Percentiles rank a stretch among this genome's conserved stretches.
Conservation (phyloP, 2,329 filamentous ascomycete species). For the Fusarium equiseti region DNA sequence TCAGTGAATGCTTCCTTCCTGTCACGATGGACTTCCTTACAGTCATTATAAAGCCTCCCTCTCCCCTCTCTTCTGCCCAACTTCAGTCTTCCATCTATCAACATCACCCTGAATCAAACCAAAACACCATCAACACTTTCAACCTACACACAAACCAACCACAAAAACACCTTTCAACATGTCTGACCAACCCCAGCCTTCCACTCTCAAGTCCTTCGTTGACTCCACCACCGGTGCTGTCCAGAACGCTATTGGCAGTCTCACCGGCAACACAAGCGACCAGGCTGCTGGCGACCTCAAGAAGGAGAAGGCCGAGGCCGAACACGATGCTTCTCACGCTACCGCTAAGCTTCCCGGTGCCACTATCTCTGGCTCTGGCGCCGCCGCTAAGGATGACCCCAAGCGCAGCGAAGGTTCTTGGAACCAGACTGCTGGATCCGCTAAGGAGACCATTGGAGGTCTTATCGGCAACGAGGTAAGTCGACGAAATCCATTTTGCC, state of each 20-base stretch:
- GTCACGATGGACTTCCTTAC: slow-evolving; percentile 25
- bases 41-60: slow-evolving; percentile 37
- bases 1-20: slow-evolving; percentile 24
- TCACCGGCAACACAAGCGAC: slow-evolving; percentile 79
- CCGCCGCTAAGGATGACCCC: slow-evolving; percentile 76
- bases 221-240: slow-evolving; percentile 79
- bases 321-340: slow-evolving; percentile 81
- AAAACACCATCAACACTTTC: slow-evolving; percentile 15
- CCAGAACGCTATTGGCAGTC: slow-evolving; percentile 76
- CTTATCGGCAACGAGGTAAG: slow-evolving; percentile 78
- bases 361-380: slow-evolving; percentile 76
- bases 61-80: slow-evolving; percentile 47
- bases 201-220: slow-evolving; percentile 82
- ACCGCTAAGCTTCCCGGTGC: slow-evolving; percentile 79
- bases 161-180: slow-evolving; percentile 35
- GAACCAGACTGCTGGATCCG: slow-evolving; percentile 90
- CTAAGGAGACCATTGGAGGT: slow-evolving; percentile 84
- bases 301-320: slow-evolving; percentile 73
- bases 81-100: slow-evolving; percentile 1
- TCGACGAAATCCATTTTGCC: neutral
- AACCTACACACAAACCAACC: slow-evolving; percentile 10
- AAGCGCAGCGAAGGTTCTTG: slow-evolving; percentile 79
- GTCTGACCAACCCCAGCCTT: slow-evolving; percentile 60
- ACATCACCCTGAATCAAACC: slow-evolving; percentile 12
- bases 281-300: slow-evolving; percentile 73